Evolutionary conservation across 495 filamentous ascomycete genomes (phyloP).

Genomic region (Penicillium macrosclerotiorum): DNA sequence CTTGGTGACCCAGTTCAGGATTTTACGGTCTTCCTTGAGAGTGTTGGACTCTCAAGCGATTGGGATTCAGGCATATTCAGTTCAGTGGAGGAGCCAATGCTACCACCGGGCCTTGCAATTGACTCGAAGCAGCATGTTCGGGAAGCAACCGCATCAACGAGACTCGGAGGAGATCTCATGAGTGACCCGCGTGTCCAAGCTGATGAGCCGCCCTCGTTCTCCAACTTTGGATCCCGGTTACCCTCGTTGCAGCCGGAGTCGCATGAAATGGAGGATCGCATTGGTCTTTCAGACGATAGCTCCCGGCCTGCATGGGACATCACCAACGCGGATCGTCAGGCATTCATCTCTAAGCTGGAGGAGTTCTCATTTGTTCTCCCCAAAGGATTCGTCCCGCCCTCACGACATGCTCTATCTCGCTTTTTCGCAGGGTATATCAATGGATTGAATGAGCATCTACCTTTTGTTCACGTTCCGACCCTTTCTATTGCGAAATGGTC

Average conservation of each 20-base stretch:
- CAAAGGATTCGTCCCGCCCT: slow-evolving; percentile 59
- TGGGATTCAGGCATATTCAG: slow-evolving; percentile 52
- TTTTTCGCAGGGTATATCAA: slow-evolving; percentile 52
- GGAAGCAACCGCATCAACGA: slow-evolving; percentile 24
- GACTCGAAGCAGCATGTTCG: slow-evolving; percentile 37
- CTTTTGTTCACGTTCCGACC: slow-evolving; percentile 50
- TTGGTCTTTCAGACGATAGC: slow-evolving; percentile 44
- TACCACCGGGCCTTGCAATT: slow-evolving; percentile 36
- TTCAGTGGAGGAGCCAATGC: slow-evolving; percentile 43
- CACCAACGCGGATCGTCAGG: slow-evolving; percentile 58
- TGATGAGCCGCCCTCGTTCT: slow-evolving; percentile 52
- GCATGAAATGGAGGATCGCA: slow-evolving; percentile 55
- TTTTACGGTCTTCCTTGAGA: slow-evolving; percentile 50
- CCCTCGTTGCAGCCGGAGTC: slow-evolving; percentile 66
- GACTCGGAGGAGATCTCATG: slow-evolving; percentile 38
- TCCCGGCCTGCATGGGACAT: slow-evolving; percentile 62
- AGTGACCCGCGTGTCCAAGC: slow-evolving; percentile 35
- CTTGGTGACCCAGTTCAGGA: slow-evolving; percentile 50
- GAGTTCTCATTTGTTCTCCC: slow-evolving; percentile 68
- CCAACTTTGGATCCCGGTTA: slow-evolving; percentile 66
- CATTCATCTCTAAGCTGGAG: slow-evolving; percentile 61
- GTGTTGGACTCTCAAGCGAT: slow-evolving; percentile 49
- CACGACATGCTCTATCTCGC: slow-evolving; percentile 44
- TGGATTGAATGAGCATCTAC: slow-evolving; percentile 48
- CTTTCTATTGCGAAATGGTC: slow-evolving; percentile 45